Evolutionary conservation across 179 eudicot genomes (phyloP), one percentile per base, ranked within the genome.

Genomic region (Beta corolliflora): DNA sequence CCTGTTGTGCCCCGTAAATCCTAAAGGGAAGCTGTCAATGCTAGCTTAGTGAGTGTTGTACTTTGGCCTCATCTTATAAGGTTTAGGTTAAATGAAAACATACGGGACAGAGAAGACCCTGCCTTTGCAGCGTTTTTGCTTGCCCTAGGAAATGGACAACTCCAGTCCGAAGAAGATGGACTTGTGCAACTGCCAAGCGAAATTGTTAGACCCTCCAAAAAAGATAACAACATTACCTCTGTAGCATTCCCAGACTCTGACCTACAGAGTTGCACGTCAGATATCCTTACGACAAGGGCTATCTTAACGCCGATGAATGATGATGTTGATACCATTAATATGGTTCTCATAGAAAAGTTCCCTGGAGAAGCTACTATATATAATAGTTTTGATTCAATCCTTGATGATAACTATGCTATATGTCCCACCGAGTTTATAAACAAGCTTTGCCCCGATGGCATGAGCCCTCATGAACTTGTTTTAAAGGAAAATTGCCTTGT

Each of bases 71-170:
- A 46, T 4, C 8, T 46, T 4, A 46, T 7, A 46, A 46, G 50
- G 50, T 46, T 46, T 46, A 46, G 50, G 50, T 7, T 46, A 5
- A 46, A 5, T 46, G 50, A 46, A 46, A 46, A 46, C 50, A 46
- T 46, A 46, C 50, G 50, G 5, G 50, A 5, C 8, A 46, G 50
- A 46, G 50, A 46, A 46, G 50, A 46, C 41, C 78, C 78, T 1
- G 50, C 12, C 0, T 86, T 83, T 29, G 3, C 48, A 3, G 25
- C 80, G 0, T 87, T 76, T n/a, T 41, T 82, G 2, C 36, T 84
- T 1, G 31, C 46, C 2, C 48, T 84, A 9, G 87, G 88, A 0
- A 71, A 86, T 23, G 87, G 85, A 3, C n/a, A 10, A 0, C 77
- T 68, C 44, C 77, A 29, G 3, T 58, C 0, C 3, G 9, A 65